These are phyloP conservation scores for Kingdonia uniflora DNA, from an alignment of 164 flowering plant genomes.

Conservation along the genomic window DNA sequence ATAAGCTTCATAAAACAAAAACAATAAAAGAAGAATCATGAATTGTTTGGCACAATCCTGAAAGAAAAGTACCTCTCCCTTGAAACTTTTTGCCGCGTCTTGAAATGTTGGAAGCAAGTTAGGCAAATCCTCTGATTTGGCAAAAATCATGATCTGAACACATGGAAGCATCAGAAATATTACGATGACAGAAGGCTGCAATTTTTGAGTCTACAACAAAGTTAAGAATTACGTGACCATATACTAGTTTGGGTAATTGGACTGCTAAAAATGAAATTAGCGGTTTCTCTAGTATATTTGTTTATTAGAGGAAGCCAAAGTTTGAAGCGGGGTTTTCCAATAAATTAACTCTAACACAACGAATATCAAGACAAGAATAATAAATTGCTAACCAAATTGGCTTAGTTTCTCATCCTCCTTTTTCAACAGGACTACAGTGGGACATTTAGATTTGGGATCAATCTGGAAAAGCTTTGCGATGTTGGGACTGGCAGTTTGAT, in stretches of 20 bases:
- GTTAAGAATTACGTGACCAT: no score
- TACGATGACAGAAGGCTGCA: constrained; percentile 20
- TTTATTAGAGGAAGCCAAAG: constrained; percentile 86
- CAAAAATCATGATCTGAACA: constrained; percentile 66
- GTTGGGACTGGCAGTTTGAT: constrained; percentile 70
- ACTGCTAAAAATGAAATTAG: constrained; percentile 63
- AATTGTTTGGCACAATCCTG: not conserved
- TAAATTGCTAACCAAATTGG: constrained; percentile 49
- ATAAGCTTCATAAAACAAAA: constrained; percentile 45
- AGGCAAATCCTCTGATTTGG: constrained; percentile 44
- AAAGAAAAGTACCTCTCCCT: constrained; percentile 74
- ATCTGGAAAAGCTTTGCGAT: constrained; percentile 81
- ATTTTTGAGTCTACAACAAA: constrained; percentile 23
- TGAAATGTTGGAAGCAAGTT: constrained; percentile 47
- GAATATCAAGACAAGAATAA: constrained; percentile 12
- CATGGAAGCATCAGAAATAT: not conserved
- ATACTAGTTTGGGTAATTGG: constrained; percentile 87
- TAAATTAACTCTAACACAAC: constrained; percentile 61
- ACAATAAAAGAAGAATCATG: not conserved
- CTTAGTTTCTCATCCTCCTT: constrained; percentile 74
- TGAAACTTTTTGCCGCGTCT: constrained; percentile 78
- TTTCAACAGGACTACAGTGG: constrained; percentile 75
- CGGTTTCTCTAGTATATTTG: constrained; percentile 70
- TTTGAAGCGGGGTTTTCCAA: constrained; percentile 59
- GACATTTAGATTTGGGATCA: constrained; percentile 53